A percentile compares a stretch with the other conserved stretches of the same genome.
phyloP scores from a whole-genome alignment of 1,284 basidiomycete species.

The Volvariella volvacea region DNA sequence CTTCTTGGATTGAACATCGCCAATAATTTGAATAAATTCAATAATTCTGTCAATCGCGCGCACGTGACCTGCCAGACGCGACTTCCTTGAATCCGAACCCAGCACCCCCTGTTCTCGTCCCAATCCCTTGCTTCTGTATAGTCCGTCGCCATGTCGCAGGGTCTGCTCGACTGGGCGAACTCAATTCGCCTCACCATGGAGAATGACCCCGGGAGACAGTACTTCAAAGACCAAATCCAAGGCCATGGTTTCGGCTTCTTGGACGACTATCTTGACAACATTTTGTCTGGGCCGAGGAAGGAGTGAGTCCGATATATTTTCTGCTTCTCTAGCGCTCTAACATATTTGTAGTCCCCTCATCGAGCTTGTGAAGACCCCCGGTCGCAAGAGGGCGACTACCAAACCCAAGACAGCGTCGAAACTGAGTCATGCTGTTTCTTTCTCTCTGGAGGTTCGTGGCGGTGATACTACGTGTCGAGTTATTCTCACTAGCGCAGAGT shows the following conservation, averaged over 20 bases:
- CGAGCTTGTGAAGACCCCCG: slow-evolving; percentile 79
- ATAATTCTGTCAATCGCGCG: slow-evolving; percentile 9
- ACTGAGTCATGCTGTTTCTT: slow-evolving; percentile 29
- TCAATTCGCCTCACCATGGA: slow-evolving; percentile 61
- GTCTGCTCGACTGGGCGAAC: slow-evolving; percentile 58
- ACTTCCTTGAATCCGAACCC: slow-evolving; percentile 6
- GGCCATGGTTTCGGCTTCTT: slow-evolving; percentile 71
- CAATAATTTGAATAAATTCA: background rate
- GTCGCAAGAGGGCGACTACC: slow-evolving; percentile 54
- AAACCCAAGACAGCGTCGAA: slow-evolving; percentile 45
- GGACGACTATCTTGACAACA: slow-evolving; percentile 69
- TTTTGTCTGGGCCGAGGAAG: slow-evolving; percentile 55
- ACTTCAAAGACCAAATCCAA: slow-evolving; percentile 67
- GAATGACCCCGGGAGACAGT: slow-evolving; percentile 61
- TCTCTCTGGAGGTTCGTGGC: slow-evolving; percentile 41
- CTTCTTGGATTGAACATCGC: slow-evolving; percentile 3
- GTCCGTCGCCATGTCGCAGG: slow-evolving; percentile 28
- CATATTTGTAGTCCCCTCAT: slow-evolving; percentile 49
- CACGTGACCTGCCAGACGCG: slow-evolving; percentile 20
- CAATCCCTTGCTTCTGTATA: background rate
- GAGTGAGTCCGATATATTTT: slow-evolving; percentile 38
- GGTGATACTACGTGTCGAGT: background rate
- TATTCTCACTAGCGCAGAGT: background rate
- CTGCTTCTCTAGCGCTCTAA: slow-evolving; percentile 4
- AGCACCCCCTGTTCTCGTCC: background rate